Evolutionary conservation across 345 rosid species (phyloP).

Genomic region (Hibiscus tridactylites): DNA sequence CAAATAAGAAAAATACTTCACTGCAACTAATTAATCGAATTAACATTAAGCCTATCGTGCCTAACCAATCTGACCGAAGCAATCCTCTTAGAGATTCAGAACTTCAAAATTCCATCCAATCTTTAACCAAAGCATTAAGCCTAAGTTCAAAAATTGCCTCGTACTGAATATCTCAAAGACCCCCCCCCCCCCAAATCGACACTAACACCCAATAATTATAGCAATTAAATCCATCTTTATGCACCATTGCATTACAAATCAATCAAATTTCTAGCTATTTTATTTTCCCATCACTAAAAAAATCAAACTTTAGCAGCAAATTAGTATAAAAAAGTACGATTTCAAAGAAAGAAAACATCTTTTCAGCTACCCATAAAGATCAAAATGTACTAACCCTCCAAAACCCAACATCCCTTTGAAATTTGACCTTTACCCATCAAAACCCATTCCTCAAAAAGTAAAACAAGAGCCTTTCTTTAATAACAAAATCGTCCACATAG

Average conservation of each 20-base stretch:
- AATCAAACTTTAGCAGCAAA: neutral
- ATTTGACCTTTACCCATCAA: neutral
- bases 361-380: neutral
- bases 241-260: neutral
- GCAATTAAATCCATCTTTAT: neutral
- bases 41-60: no score
- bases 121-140: neutral
- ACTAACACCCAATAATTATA: neutral
- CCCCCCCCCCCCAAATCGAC: no score
- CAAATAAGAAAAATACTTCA: neutral
- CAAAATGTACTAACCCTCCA: neutral
- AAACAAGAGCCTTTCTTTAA: neutral
- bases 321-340: neutral
- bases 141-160: neutral
- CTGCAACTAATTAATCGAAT: neutral
- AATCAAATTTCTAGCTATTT: neutral
- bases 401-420: neutral
- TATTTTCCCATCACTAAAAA: neutral
- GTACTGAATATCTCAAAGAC: no score
- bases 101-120: neutral
- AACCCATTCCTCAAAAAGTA: neutral
- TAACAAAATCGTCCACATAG: neutral
- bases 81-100: neutral
- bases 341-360: neutral
- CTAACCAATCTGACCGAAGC: neutral